Percentiles rank a stretch among this genome's conserved stretches.
Evolutionary conservation across 371 early-diverging fungal genomes (phyloP).

Genomic region (Rhizopus delemar): DNA sequence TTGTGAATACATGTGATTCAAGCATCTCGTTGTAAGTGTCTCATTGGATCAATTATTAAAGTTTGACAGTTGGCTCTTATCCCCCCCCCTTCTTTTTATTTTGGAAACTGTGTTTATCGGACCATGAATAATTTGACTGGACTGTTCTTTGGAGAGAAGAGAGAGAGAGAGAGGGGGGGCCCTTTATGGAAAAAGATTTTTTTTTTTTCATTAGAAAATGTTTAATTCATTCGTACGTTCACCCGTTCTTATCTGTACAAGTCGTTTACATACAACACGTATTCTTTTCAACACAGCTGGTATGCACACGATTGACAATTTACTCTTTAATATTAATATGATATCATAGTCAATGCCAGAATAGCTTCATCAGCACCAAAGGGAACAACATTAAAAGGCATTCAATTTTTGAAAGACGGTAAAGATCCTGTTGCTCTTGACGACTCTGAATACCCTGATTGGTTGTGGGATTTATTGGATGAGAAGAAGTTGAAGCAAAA

Average conservation of each 20-base stretch:
- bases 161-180: no score
- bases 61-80: no score
- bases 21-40: no score
- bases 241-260: not conserved
- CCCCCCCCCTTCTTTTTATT: no score
- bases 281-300: not conserved
- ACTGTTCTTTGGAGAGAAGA: no score
- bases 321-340: not conserved
- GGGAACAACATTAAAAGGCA: slow-evolving; percentile 82
- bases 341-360: slow-evolving; percentile 1
- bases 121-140: no score
- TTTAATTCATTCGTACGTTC: no score
- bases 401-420: slow-evolving; percentile 80
- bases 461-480: slow-evolving; percentile 89
- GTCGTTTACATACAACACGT: not conserved
- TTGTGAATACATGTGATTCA: no score
- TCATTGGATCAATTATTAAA: no score
- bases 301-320: not conserved
- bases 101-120: no score
- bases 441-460: slow-evolving; percentile 87
- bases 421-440: slow-evolving; percentile 86
- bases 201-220: no score
- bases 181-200: no score
- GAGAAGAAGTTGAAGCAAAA: slow-evolving; percentile 57
- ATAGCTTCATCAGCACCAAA: slow-evolving; percentile 56